phyloP scores from a whole-genome alignment of 1,139 yeast genomes.

The Lodderomyces pseudojiufengensis region DNA sequence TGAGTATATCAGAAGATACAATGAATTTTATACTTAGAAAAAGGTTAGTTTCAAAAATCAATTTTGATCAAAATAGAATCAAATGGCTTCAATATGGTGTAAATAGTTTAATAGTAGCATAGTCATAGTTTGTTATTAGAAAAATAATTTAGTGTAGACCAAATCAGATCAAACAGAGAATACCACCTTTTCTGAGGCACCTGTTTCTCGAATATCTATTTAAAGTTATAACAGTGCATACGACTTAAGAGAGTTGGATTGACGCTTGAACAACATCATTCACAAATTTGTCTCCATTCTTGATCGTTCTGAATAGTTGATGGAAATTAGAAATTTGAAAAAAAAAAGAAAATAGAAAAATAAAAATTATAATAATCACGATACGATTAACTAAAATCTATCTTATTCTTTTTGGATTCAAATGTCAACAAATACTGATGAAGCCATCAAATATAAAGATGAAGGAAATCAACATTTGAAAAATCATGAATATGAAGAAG shows the following conservation, averaged over 20 bases:
- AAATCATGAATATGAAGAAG: conserved; percentile 59
- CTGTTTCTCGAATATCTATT: too few relatives aligned
- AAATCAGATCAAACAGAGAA: too few relatives aligned
- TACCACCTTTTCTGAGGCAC: too few relatives aligned
- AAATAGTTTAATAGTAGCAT: conserved; percentile 17
- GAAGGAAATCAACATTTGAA: conserved; percentile 73
- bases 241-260: too few relatives aligned
- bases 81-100: conserved; percentile 39
- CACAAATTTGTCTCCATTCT: too few relatives aligned
- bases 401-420: not conserved
- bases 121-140: too few relatives aligned
- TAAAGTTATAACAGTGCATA: too few relatives aligned
- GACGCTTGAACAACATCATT: too few relatives aligned
- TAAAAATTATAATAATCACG: not conserved
- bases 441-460: conserved; percentile 56
- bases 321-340: too few relatives aligned
- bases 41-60: conserved; percentile 20
- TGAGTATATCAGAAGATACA: conserved; percentile 32
- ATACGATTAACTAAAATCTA: too few relatives aligned
- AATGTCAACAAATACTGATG: conserved; percentile 18
- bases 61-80: conserved; percentile 24
- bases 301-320: too few relatives aligned
- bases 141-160: too few relatives aligned
- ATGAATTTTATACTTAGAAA: conserved; percentile 19
- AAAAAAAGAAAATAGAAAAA: not conserved